Base-by-base conservation (phyloP, 495 filamentous ascomycete genomes). In the Annulohypoxylon stygium region DNA sequence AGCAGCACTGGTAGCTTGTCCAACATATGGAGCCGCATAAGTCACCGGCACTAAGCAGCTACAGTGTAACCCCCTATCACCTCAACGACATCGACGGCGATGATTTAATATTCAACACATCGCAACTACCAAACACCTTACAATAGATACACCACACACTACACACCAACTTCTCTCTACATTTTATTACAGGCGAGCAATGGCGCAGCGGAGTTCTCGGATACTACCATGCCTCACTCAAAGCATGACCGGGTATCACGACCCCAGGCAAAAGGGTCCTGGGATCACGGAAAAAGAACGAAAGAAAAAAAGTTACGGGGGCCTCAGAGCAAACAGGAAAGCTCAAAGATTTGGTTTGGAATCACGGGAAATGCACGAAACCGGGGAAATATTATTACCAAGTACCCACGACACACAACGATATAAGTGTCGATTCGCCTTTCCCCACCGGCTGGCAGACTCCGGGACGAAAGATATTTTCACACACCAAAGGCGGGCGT, bases 1-100 rank as follows among this genome's bases (percentile, higher is more conserved):
- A 78, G 53, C 74, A 83, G 77, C 70, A 75, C 79, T 2, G 50
- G 60, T 51, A 81, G 81, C 78, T 23, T 68, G n/a, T 61, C 75
- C 63, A 69, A 72, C 16, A 54, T 75, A 33, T 69, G 70, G 69
- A 71, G 70, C 65, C 73, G 70, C 43, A 55, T 77, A 64, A 74
- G 71, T 47, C 63, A 67, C 61, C 60, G 62, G 12, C 68, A 39
- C 53, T 71, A 45, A 65, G 37, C 20, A 2, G 26, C 43, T 39
- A 48, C 16, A 53, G 20, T 36, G 39, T 54, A 58, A 34, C 57
- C 8, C 30, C 26, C 11, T 6, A n/a, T 20, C 57, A 12, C 26
- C 18, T 26, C 10, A 34, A 30, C 25, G 1, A 39, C 12, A 11
- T 57, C 30, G 20, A 54, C 63, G n/a, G 12, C 25, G 11, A 48